A percentile compares a stretch with the other conserved stretches of the same genome.
These are phyloP conservation scores for Cryptococcus floricola DNA, from an alignment of 1,284 basidiomycete species.

Conservation along the genomic window DNA sequence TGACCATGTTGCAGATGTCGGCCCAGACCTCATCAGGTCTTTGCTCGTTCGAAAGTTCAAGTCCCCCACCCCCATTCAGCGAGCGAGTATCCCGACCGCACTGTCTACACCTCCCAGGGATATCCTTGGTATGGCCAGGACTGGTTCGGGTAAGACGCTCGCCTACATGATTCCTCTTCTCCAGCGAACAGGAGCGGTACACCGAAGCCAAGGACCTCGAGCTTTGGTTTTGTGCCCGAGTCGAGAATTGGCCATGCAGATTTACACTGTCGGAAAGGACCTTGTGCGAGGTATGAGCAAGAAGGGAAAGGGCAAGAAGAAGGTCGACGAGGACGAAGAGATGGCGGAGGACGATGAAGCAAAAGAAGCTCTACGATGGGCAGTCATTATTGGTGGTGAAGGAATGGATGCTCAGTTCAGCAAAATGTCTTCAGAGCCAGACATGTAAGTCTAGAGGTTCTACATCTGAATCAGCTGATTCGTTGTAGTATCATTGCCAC, in stretches of 20 bases:
- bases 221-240: slow-evolving; percentile 88
- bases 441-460: slow-evolving; percentile 63
- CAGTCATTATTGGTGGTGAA: slow-evolving; percentile 92
- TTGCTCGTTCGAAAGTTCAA: slow-evolving; percentile 91
- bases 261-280: slow-evolving; percentile 92
- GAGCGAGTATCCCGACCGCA: slow-evolving; percentile 80
- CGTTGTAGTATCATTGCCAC: slow-evolving; percentile 82
- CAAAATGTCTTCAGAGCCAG: slow-evolving; percentile 89
- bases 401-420: slow-evolving; percentile 94
- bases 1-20: slow-evolving; percentile 17
- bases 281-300: slow-evolving; percentile 63
- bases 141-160: slow-evolving; percentile 96
- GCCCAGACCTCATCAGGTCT: slow-evolving; percentile 40
- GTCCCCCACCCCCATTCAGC: slow-evolving; percentile 94
- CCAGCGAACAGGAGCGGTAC: slow-evolving; percentile 76
- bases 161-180: slow-evolving; percentile 93
- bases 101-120: slow-evolving; percentile 83
- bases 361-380: slow-evolving; percentile 74
- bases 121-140: slow-evolving; percentile 96
- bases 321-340: slow-evolving; percentile 53
- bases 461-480: not conserved
- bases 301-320: slow-evolving; percentile 54
- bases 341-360: slow-evolving; percentile 54
- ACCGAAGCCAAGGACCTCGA: slow-evolving; percentile 77
- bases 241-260: slow-evolving; percentile 89